Base-by-base conservation (phyloP, 1,139 yeast genomes). In the Tardiomyces digboiensis region DNA sequence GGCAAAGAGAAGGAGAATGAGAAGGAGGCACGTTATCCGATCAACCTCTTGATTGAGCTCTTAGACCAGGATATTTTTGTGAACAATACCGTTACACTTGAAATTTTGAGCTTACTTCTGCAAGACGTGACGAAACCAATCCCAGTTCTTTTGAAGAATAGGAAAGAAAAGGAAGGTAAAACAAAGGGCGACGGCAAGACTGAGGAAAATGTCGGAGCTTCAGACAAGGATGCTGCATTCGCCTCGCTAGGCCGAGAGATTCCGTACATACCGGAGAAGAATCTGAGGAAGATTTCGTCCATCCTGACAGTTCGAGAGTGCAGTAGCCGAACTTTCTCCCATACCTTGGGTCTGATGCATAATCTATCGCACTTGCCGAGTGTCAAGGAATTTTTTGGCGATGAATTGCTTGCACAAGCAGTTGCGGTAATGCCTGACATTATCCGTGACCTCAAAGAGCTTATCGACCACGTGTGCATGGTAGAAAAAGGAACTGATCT, bases 251-350 rank as follows among this genome's bases (percentile, higher is more conserved):
- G 23, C n/a, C 21, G n/a, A n/a, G 71, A 70, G 18, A 68, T 82
- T 2, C 96, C 95, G 1, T 65, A 66, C 42, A 76, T 87, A 50
- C 83, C 89, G 2, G 80, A 75, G 40, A 66, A 71, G 38, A 80
- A 82, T 51, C 68, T 85, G 56, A 73, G 77, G 44, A 75, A 76
- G 48, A 70, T 87, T 42, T 81, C 85, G 18, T 74, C 79, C 33
- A 77, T 87, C 39, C 69, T 89, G 44, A 77, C 83, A n/a, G 78
- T 93, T 1, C 86, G 85, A 57, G 95, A 88, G 47, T 87, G 97
- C 60, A 80, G 89, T 21, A 82, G 87, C 52, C 76, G 82, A 38
- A 88, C 94, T 0, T 88, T 88, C 64, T 87, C 88, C 55, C 84
- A 89, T 59, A 81, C 93, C 0, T 72, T 89, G 42, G 78, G 86